Evolutionary conservation across 805 yeast species (phyloP).

Genomic region (Diddensiella transvaalensis): DNA sequence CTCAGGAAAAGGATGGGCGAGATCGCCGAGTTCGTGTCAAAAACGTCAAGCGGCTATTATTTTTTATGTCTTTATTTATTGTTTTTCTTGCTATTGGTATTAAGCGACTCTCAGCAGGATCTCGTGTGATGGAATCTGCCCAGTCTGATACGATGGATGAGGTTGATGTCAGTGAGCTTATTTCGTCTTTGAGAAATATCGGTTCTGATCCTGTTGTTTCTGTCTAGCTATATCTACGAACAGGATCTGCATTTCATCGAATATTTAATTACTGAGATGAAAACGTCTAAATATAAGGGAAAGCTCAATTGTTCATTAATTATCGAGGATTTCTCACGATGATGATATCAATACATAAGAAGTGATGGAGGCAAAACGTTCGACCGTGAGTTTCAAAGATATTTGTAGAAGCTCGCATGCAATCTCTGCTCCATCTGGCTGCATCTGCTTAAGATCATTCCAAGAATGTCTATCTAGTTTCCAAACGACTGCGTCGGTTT

Average conservation of each 20-base stretch:
- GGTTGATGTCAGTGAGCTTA: no score
- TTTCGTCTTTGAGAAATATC: no score
- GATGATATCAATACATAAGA: slow-evolving; percentile 67
- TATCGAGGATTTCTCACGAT: no score
- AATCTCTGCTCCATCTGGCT: slow-evolving; percentile 46
- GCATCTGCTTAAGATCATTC: slow-evolving; percentile 38
- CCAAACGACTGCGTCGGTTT: slow-evolving; percentile 68
- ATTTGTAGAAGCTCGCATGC: slow-evolving; percentile 63
- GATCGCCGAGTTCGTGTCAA: slow-evolving; percentile 19
- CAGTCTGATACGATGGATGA: no score
- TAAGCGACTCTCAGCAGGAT: not conserved
- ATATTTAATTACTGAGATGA: no score
- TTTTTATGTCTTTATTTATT: slow-evolving; percentile 9
- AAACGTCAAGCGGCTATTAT: slow-evolving; percentile 14
- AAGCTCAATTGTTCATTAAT: no score
- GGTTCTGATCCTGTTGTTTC: not conserved
- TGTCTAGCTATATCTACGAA: no score
- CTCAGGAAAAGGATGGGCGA: slow-evolving; percentile 22
- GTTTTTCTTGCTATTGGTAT: slow-evolving; percentile 16
- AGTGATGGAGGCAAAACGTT: slow-evolving; percentile 68
- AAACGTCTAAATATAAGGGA: no score
- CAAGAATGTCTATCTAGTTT: slow-evolving; percentile 48
- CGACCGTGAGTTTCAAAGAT: slow-evolving; percentile 59
- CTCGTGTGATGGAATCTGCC: no score
- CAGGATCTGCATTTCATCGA: no score